A percentile compares a stretch with the other conserved stretches of the same genome.
These are phyloP conservation scores for Gynochthodes officinalis DNA, from an alignment of 257 asterid species.

Conservation along the genomic window DNA sequence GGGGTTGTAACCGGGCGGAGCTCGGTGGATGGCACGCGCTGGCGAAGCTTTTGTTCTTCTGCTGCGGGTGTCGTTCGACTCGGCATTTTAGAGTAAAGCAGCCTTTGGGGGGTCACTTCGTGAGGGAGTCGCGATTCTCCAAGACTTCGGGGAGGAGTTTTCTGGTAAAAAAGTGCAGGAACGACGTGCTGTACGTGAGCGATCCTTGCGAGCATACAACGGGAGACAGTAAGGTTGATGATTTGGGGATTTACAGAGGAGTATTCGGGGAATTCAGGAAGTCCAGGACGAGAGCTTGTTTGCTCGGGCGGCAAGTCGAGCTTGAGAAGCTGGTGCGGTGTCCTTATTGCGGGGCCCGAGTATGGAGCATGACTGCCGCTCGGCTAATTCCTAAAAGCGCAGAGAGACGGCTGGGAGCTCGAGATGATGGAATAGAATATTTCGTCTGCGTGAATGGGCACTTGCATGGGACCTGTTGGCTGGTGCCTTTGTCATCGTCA, in stretches of 20 bases:
- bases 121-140: constrained; percentile 60
- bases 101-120: constrained; percentile 54
- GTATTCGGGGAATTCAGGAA: constrained; percentile 59
- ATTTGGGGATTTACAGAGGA: constrained; percentile 71
- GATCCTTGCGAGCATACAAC: constrained; percentile 81
- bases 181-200: constrained; percentile 63
- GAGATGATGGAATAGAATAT: constrained; percentile 64
- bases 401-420: constrained; percentile 63
- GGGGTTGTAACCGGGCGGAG: constrained; percentile 32
- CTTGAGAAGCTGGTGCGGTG: constrained; percentile 55
- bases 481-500: constrained; percentile 62
- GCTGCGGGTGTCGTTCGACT: constrained; percentile 72
- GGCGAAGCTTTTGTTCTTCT: constrained; percentile 70
- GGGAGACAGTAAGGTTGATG: constrained; percentile 32
- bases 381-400: constrained; percentile 63
- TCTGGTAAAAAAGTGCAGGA: constrained; percentile 49
- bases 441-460: constrained; percentile 85
- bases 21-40: constrained; percentile 71
- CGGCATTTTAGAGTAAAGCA: constrained; percentile 37
- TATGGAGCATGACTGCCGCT: constrained; percentile 92
- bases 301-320: constrained; percentile 47
- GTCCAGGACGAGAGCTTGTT: constrained; percentile 63
- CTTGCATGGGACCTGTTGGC: constrained; percentile 76
- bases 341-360: constrained; percentile 72
- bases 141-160: constrained; percentile 87